Percentiles rank a stretch among this genome's conserved stretches.
Conservation (phyloP, 2,329 filamentous ascomycete genomes). For the Stemphylium lycopersici region DNA sequence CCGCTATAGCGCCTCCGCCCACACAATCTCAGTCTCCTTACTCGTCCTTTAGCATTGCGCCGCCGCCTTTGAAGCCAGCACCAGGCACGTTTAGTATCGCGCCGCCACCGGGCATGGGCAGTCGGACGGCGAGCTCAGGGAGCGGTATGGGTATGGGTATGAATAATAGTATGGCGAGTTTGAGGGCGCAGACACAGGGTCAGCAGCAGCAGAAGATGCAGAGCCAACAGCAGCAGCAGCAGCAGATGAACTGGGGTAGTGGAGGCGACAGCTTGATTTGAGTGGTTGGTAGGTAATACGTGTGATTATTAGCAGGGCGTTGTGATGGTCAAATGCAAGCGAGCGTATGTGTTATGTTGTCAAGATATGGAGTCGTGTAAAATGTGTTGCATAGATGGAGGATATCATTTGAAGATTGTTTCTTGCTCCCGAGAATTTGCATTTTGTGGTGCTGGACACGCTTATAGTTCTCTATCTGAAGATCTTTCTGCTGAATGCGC, state of each 20-base stretch:
- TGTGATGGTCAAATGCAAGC: neutral
- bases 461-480: too few relatives aligned
- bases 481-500: too few relatives aligned
- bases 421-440: too few relatives aligned
- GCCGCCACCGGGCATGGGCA: slow-evolving; percentile 27
- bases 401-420: too few relatives aligned
- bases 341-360: neutral
- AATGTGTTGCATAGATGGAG: too few relatives aligned
- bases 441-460: too few relatives aligned
- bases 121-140: slow-evolving; percentile 26
- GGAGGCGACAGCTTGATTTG: slow-evolving; percentile 40
- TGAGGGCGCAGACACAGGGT: slow-evolving; percentile 33
- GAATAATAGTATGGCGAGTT: slow-evolving; percentile 28
- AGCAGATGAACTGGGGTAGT: slow-evolving; percentile 29
- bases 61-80: slow-evolving; percentile 37
- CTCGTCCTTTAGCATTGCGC: slow-evolving; percentile 47
- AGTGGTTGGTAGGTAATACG: neutral
- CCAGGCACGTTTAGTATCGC: slow-evolving; percentile 34
- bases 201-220: slow-evolving; percentile 25
- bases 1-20: slow-evolving; percentile 60
- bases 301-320: slow-evolving; percentile 1
- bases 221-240: slow-evolving; percentile 24
- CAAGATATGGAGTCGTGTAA: too few relatives aligned
- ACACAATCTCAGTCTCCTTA: slow-evolving; percentile 34
- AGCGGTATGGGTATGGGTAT: slow-evolving; percentile 36